These are phyloP conservation scores for Dendrocalamus sinicus DNA, from an alignment of 176 grass and related monocot genomes.

Conservation along the genomic window DNA sequence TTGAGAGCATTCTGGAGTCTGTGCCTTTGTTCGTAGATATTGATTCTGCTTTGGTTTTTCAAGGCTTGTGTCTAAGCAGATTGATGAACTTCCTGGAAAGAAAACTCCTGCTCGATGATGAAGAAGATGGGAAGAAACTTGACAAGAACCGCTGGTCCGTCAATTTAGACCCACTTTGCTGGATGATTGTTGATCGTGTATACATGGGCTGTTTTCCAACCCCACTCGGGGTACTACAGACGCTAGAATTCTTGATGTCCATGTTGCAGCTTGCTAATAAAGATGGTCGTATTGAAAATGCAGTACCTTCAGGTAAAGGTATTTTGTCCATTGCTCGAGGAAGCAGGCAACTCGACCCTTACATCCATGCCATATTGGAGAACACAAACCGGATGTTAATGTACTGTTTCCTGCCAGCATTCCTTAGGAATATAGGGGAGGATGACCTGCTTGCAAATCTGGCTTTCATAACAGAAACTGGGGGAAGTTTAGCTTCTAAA, in stretches of 20 bases:
- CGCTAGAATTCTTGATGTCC: conserved; percentile 89
- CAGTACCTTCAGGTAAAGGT: conserved; percentile 83
- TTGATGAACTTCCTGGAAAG: conserved; percentile 99
- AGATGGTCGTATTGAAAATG: conserved; percentile 95
- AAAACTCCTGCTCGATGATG: conserved; percentile 88
- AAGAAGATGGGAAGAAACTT: conserved; percentile 91
- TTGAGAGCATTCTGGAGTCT: conserved; percentile 85
- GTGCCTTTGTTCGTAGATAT: conserved; percentile 90
- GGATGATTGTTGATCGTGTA: conserved; percentile 91
- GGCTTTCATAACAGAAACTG: conserved; percentile 72
- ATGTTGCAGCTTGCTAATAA: conserved; percentile 98
- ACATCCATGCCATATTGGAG: conserved; percentile 95
- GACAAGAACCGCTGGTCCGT: conserved; percentile 91
- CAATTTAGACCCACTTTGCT: conserved; percentile 96
- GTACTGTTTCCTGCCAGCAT: conserved; percentile 96
- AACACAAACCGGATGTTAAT: conserved; percentile 98
- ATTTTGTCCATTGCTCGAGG: conserved; percentile 95
- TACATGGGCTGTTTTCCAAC: conserved; percentile 96
- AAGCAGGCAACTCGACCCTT: conserved; percentile 83
- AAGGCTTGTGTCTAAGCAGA: conserved; percentile 97
- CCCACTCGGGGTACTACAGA: conserved; percentile 83
- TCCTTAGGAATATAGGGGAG: conserved; percentile 85
- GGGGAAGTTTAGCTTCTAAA: conserved; percentile 63
- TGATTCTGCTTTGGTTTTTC: conserved; percentile 86
- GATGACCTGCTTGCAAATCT: conserved; percentile 81